Percentiles rank a stretch among this genome's conserved stretches.
Evolutionary conservation across 495 filamentous ascomycete species (phyloP).

Genomic region (Aspergillus heteromorphus): DNA sequence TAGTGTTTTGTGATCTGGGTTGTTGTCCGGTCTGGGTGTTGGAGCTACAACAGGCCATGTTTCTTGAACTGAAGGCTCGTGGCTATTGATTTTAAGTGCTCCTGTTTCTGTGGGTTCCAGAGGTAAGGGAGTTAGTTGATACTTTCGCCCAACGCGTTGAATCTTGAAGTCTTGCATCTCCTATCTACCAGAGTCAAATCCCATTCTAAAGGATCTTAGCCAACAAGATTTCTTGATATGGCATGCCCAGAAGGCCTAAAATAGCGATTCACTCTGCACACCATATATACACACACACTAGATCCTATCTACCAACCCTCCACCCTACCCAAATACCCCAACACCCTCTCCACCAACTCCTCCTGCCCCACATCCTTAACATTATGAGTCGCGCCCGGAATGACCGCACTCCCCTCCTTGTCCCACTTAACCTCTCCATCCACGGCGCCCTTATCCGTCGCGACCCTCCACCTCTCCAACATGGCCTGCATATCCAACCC

Average conservation of each 20-base stretch:
- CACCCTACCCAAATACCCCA: constrained; percentile 49
- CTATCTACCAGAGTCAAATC: no score
- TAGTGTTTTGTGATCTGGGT: background rate
- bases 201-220: no score
- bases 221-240: no score
- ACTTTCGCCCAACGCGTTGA: no score
- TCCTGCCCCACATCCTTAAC: constrained; percentile 43
- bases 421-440: constrained; percentile 40
- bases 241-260: no score
- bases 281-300: no score
- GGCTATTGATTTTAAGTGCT: no score
- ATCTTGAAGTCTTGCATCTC: no score
- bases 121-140: no score
- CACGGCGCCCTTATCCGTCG: constrained; percentile 43
- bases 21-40: background rate
- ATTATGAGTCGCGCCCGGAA: constrained; percentile 60
- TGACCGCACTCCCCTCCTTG: constrained; percentile 51
- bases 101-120: no score
- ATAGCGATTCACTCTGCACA: no score
- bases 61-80: no score
- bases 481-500: constrained; percentile 59
- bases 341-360: constrained; percentile 50
- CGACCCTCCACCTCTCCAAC: constrained; percentile 62
- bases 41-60: background rate
- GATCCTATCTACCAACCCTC: constrained; percentile 9